Base-by-base conservation (phyloP, 129 eudicot species). In the Centrapalus pauciflorus region DNA sequence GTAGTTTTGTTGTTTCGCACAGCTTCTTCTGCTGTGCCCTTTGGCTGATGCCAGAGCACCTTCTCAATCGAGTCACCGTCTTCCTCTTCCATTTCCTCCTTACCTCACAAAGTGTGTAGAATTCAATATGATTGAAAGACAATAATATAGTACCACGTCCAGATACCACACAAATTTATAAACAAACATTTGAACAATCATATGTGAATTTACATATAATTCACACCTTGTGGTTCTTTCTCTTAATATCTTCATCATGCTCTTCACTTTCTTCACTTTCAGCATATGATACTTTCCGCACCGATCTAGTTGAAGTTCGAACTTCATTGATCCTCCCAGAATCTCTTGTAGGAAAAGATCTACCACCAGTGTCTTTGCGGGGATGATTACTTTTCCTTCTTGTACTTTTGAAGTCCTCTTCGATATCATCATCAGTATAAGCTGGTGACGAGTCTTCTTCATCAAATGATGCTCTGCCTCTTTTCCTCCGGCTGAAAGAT, bases 31-130 rank as follows among this genome's bases (percentile, higher is more conserved):
- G 99, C 95, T 63, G 69, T 86, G 71, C 99, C 99, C 75, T 77
- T 86, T 54, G 93, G 99, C 67, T 94, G 99, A 86, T 94, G 99
- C 99, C 99, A 94, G 43, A 89, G 75, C 60, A 94, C 99, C 83
- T 81, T 94, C 77, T 94, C 99, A 74, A 94, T 93, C 1, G 85
- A 66, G 65, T 93, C 99, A 41, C 82, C 87, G 68, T 89, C 99
- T 74, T 94, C 99, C 79, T 94, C 99, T 73, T 86, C 96, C 73
- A 76, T 45, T 23, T 88, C 96, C 38, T 94, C 97, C 99, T 92
- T 78, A 57, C 55, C 78, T n/a, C 46, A 59, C 70, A 51, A 46
- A n/a, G 12, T 25, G 66, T 17, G 67, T 46, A 69, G n/a, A 65
- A 40, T 55, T 66, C 32, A 61, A 54, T 67, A 9, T 59, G 58